Evolutionary conservation across 768 basidiomycete species (phyloP).

Genomic region (Filobasidium wieringae): DNA sequence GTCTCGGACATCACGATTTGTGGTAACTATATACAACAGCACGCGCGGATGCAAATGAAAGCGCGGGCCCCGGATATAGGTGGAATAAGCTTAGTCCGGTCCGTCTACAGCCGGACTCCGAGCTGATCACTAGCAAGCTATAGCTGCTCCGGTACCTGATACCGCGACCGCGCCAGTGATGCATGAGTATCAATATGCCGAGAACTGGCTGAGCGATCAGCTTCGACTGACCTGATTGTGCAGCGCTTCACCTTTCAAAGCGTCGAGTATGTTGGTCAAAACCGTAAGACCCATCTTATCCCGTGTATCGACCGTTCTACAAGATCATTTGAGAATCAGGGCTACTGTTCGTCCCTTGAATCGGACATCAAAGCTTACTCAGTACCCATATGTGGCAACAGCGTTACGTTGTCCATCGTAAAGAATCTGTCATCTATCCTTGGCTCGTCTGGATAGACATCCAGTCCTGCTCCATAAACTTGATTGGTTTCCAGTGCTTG

Average conservation of each 20-base stretch:
- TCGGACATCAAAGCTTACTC: slow-evolving; percentile 11
- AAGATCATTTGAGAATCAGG: not conserved
- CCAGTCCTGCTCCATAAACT: slow-evolving; percentile 58
- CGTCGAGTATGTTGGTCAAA: slow-evolving; percentile 26
- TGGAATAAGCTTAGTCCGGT: too few relatives aligned
- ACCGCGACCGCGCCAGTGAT: too few relatives aligned
- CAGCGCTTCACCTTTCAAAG: slow-evolving; percentile 24
- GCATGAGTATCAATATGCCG: not conserved
- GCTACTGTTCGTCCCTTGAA: too few relatives aligned
- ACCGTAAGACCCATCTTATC: slow-evolving; percentile 29
- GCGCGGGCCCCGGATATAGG: too few relatives aligned
- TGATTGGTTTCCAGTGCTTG: slow-evolving; percentile 72
- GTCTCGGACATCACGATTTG: too few relatives aligned
- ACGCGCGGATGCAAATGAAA: too few relatives aligned
- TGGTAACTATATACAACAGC: too few relatives aligned
- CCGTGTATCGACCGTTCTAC: slow-evolving; percentile 7
- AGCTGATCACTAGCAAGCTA: not conserved
- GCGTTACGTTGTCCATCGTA: slow-evolving; percentile 63
- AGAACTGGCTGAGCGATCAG: not conserved
- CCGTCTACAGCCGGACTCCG: too few relatives aligned
- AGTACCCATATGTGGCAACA: slow-evolving; percentile 82
- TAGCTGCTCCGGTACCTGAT: too few relatives aligned
- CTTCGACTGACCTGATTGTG: slow-evolving; percentile 23
- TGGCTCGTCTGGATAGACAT: slow-evolving; percentile 79
- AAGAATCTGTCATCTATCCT: slow-evolving; percentile 66